Conservation (phyloP, 352 stramenopile species). For the Phytopythium litorale region DNA sequence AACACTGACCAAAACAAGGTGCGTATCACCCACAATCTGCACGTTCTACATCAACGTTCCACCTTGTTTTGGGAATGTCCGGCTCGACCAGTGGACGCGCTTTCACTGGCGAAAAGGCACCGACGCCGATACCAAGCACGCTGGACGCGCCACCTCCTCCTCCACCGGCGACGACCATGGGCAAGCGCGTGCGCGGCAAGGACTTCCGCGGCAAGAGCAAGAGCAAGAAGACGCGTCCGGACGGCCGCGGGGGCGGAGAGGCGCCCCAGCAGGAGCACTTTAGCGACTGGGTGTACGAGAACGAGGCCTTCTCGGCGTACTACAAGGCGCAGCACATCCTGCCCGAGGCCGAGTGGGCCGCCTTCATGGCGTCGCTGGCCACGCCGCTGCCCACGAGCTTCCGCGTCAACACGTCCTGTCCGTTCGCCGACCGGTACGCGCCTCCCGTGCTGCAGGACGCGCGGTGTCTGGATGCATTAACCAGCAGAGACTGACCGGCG, state of each 20-base stretch:
- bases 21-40: not conserved
- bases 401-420: constrained; percentile 90
- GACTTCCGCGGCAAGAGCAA: constrained; percentile 8
- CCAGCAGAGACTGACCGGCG: not conserved
- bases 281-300: constrained; percentile 85
- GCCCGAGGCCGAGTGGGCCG: constrained; percentile 78
- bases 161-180: not conserved
- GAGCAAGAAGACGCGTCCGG: constrained; percentile 52
- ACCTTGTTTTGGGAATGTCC: not conserved
- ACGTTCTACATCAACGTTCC: not conserved
- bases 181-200: constrained; percentile 9
- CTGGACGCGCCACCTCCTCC: too few species aligned
- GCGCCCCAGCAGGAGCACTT: constrained; percentile 58
- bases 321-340: constrained; percentile 88
- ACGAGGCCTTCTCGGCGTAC: constrained; percentile 82
- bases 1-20: not conserved
- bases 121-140: not conserved
- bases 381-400: constrained; percentile 91
- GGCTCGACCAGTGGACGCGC: not conserved
- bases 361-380: constrained; percentile 87
- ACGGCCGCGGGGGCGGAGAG: constrained; percentile 21
- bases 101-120: constrained; percentile 4
- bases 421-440: constrained; percentile 69
- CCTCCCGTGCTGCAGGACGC: not conserved
- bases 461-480: not conserved